phyloP scores from a whole-genome alignment of 2,329 filamentous ascomycete species.

The Chaetothyriales sp. region DNA sequence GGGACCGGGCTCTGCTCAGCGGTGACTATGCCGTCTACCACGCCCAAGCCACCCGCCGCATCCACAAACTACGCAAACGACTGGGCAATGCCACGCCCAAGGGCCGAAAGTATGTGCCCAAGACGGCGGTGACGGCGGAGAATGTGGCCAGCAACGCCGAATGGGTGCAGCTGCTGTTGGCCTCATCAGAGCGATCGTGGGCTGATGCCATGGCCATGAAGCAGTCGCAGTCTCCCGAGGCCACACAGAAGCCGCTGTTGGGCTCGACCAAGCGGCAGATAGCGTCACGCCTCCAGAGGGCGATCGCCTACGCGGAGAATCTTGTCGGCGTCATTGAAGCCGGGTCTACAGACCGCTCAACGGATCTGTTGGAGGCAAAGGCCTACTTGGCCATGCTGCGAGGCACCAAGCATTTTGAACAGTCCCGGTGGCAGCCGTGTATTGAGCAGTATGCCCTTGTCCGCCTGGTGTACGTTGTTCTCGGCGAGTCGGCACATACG shows the following conservation, averaged over 20 bases:
- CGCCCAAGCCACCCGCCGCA: conserved; percentile 58
- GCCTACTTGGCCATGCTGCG: conserved; percentile 66
- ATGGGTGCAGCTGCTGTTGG: conserved; percentile 64
- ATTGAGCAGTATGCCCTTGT: conserved; percentile 60
- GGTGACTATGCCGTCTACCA: conserved; percentile 83
- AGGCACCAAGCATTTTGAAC: conserved; percentile 72
- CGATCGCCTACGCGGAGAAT: conserved; percentile 51
- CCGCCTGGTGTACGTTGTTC: conserved; percentile 65
- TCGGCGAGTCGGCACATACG: conserved; percentile 50
- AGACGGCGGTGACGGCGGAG: conserved; percentile 53
- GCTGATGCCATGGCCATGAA: conserved; percentile 94
- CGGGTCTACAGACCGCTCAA: conserved; percentile 43
- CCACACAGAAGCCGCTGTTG: conserved; percentile 54
- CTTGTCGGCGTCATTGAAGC: conserved; percentile 54
- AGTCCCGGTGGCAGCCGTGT: conserved; percentile 68
- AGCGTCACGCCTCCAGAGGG: conserved; percentile 72
- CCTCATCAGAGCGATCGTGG: conserved; percentile 83
- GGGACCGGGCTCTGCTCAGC: conserved; percentile 70
- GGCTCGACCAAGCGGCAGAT: conserved; percentile 76
- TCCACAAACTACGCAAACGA: conserved; percentile 72
- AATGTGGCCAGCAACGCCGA: conserved; percentile 61
- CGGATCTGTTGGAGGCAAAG: conserved; percentile 67
- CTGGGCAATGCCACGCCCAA: conserved; percentile 70
- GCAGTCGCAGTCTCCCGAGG: conserved; percentile 60
- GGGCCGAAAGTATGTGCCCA: conserved; percentile 68